Base-by-base conservation (phyloP, 2,329 filamentous ascomycete genomes). In the Botrytis sinoallii region DNA sequence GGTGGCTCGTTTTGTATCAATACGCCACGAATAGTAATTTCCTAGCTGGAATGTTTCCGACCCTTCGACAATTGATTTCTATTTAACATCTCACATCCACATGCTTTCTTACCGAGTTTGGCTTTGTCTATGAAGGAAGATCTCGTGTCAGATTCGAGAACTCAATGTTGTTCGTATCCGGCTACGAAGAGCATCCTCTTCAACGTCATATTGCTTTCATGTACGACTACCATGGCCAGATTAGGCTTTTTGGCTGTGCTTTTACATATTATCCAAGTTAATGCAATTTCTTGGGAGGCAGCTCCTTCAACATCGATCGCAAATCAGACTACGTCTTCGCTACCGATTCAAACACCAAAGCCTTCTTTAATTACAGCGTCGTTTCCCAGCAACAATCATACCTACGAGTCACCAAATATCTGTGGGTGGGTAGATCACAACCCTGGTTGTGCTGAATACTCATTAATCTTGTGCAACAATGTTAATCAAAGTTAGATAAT, bases 381-480 rank as follows among this genome's bases (percentile, higher is more conserved):
- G 1, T 32, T 61, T 65, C 6, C 18, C 22, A 38, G 14, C 20
- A 38, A 10, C 18, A 59, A 64, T 66, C 22, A 52, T 42, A 72
- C 44, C 1, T 64, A 72, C 29, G 73, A 74, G 29, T 46, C 73
- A 14, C 35, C 64, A 6, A 40, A 65, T 38, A 48, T 75, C 25
- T 75, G 71, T 48, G 75, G 68, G 46, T 75, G 72, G 40, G 38
- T 75, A 59, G 63, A 75, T 29, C 52, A 65, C 22, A 73, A 73
- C 65, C 64, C 68, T 46, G 20, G 71, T 69, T 32, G 73, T 61
- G 46, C n/a, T 46, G 38, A 44, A 38, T 52, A 46, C 22, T 22
- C 22, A 22, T 29, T 12, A 46, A 44, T 38, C 46, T 57, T 29
- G 38, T 42, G 42, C 44, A 29, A 71, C 35, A n/a, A 29, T 32